Base-by-base conservation (phyloP, 805 yeast species). In the Ogataea haglerorum region DNA sequence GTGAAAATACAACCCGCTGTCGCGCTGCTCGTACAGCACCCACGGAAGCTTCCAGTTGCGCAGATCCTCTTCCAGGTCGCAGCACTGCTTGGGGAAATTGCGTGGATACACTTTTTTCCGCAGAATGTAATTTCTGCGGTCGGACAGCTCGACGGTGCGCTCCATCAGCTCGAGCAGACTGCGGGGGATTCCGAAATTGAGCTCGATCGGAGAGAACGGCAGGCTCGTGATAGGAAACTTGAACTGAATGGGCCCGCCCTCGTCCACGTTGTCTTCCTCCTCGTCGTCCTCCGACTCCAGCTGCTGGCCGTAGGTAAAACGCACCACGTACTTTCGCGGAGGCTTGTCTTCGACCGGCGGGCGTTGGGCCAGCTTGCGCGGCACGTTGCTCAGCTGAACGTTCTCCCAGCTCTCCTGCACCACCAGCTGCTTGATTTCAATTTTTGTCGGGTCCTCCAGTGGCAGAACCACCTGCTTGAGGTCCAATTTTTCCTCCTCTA, bases 81-180 rank as follows among this genome's bases (percentile, higher is more conserved):
- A 75, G 48, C 81, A 76, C 3, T 75, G 61, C 38, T 67, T 65
- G 4, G 81, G 80, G 52, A 75, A 77, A 48, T 76, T 76, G 30
- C 81, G 58, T 0, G 82, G 81, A 31, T 63, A 67, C 24, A 68
- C 64, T 18, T 67, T 65, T 21, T 58, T 61, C 10, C 69, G 42
- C 10, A 58, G 36, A 51, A 76, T 76, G 45, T 72, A 69, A 43
- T 72, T 68, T 49, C 73, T 70, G 49, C 76, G 80, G 51, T 77
- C 77, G 2, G 82, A 64, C 30, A 76, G 57, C 18, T 64, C 67
- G 6, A 75, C 65, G 2, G 68, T 61, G 44, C 70, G 70, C 45
- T 70, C 68, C 53, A 76, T 68, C 5, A 76, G 49, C n/a, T 58
- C 63, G n/a, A 75, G 37, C 26, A 77, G 57, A 4, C 73, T 62